phyloP scores from a whole-genome alignment of 441 rosid genomes.

The Pelargonium myrrhifolium region DNA sequence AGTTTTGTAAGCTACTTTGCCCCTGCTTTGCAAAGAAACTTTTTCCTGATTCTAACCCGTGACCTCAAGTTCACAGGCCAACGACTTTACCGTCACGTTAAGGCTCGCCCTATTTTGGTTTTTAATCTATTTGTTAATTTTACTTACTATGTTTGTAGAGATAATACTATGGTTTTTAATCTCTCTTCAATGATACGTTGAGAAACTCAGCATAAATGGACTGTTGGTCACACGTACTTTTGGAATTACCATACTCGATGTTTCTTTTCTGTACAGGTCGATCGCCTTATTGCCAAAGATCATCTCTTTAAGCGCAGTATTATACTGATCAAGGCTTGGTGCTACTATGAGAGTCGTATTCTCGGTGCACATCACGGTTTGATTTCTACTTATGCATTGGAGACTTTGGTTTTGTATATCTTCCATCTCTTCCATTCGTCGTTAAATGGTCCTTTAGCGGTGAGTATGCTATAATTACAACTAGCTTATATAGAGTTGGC shows the following conservation, averaged over 20 bases:
- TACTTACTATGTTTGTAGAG: background rate
- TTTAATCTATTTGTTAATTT: too few relatives aligned
- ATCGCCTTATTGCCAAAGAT: conserved; percentile 61
- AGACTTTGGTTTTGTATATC: conserved; percentile 76
- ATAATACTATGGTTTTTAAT: background rate
- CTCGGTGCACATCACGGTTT: conserved; percentile 94
- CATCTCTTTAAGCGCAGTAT: conserved; percentile 85
- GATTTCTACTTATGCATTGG: conserved; percentile 86
- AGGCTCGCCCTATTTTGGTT: too few relatives aligned
- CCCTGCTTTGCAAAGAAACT: too few relatives aligned
- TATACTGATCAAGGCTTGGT: conserved; percentile 84
- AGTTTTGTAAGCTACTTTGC: too few relatives aligned
- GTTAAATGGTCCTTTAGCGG: conserved; percentile 72
- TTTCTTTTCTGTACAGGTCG: conserved; percentile 45
- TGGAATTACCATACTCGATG: conserved; percentile 14
- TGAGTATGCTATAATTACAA: conserved; percentile 32
- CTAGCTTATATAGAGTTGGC: conserved; percentile 1
- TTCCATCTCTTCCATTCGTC: conserved; percentile 74
- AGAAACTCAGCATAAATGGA: background rate
- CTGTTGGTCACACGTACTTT: conserved; percentile 8
- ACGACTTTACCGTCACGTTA: too few relatives aligned
- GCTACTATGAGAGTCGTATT: conserved; percentile 88
- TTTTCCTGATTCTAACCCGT: too few relatives aligned
- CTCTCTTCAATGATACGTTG: background rate
- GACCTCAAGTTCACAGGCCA: too few relatives aligned